Base-by-base conservation (phyloP, 441 rosid species). In the Populus tomentosa region DNA sequence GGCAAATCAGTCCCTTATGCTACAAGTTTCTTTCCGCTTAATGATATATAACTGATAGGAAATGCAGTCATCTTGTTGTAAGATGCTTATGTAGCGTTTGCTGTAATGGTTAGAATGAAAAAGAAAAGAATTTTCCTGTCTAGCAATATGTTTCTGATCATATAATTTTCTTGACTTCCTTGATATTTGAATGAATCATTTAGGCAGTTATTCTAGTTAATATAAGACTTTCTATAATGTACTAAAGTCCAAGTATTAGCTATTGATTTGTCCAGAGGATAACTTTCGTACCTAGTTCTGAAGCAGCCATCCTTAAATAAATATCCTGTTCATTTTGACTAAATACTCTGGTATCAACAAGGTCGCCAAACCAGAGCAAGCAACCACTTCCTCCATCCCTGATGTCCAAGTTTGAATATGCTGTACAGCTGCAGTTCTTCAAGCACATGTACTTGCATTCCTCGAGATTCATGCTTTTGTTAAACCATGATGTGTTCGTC, bases 401-500 rank as follows among this genome's bases (percentile, higher is more conserved):
- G 30, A 28, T 28, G 30, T 28, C 30, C 30, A 28, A 28, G 30
- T 28, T 28, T 28, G 30, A 28, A 28, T 28, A 28, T 21, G 68
- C 35, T 9, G 68, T 26, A 64, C 68, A 64, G 30, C 42, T 77
- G 81, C 97, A 94, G 67, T 89, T 88, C 26, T 68, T 80, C 38
- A 72, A 3, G 73, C 98, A 94, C 50, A 69, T 67, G 24, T 68
- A 68, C 64, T 46, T 85, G 75, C 98, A 94, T 1, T 89, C 89
- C 18, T 75, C 85, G 78, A 89, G 85, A 1, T 78, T 75, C 78
- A 75, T 83, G 85, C 88, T 82, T 13, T 8, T 69, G 66, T 78
- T 69, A 63, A 84, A 85, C 64, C 77, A 80, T 5, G 93, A 65
- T 2, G 63, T 77, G 6, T 74, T 28, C 38, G 90, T 85, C 21